Base-by-base conservation (phyloP, 1,284 basidiomycete genomes). In the Meripilus lineatus region DNA sequence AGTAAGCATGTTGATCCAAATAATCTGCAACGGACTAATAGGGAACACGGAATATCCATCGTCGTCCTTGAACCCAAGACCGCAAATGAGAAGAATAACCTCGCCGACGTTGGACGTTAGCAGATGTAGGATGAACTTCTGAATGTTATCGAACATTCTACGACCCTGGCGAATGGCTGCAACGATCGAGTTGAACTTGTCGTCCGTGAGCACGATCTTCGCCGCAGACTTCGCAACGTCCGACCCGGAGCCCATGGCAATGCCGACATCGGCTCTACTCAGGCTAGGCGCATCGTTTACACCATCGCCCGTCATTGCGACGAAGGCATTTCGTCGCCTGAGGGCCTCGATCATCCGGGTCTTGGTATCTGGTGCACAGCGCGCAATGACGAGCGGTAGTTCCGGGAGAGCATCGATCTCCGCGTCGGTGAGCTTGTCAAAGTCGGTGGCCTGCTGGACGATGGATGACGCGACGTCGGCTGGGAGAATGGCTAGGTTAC, bases 211-310 rank as follows among this genome's bases (percentile, higher is more conserved):
- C 1, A 86, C 81, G 38, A 86, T 67, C 58, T 82, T 79, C 14
- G 77, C 71, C 5, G 70, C 68, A 42, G 73, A 74, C 56, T 79
- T 79, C 32, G 84, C 83, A 22, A 86, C 82, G 52, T 86, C 83
- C 5, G 75, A 77, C n/a, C 83, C 83, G 5, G 72, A 76, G 28
- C 83, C 84, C 83, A 88, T 86, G 8, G 77, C 82, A 50, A 86
- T 79, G 42, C 79, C 79, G 21, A 82, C 75, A 40, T 77, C 76
- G 18, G 79, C 76, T 61, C 54, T 74, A 66, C 85, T 85, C 48
- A 86, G 46, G 53, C 65, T 47, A 40, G 78, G 75, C 0, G 74
- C 72, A 54, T 81, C 79, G 52, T 81, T 81, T 26, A 78, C 75
- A 42, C 78, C 78, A 47, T 81, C 79, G 21, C 78, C 81, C n/a